Evolutionary conservation across 768 basidiomycete genomes (phyloP), one percentile per base, ranked within the genome.

Genomic region (Termitomyces bulborhizus): DNA sequence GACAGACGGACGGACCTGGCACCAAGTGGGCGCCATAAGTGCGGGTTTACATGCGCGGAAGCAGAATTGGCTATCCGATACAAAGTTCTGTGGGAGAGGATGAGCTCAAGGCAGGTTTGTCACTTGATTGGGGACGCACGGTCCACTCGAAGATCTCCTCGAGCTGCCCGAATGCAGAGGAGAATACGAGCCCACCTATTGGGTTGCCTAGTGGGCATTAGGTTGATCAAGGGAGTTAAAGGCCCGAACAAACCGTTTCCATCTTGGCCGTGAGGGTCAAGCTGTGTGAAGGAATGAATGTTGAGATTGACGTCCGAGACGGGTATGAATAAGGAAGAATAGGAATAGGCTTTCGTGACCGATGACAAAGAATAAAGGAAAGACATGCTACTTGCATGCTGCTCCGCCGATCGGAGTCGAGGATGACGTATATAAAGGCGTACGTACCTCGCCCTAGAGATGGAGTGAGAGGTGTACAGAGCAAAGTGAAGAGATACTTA

Each of bases 111-210:
- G 8, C 31, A 32, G 15, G 26, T 54, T 34, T 12, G 26, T 21
- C 15, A 48, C 15, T 16, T 37, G 45, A 47, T 31, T 7, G 29
- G 32, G 27, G 8, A 54, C 69, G 60, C 66, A 85, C 83, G 46
- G 85, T 88, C 90, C 90, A 92, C 65, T 90, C 84, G 60, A 82
- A 76, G 40, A 88, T 72, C 63, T 89, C 77, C 60, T 78, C 59
- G 3, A 81, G 59, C 46, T 72, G 69, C 21, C 81, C 84, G 68
- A 85, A 88, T n/a, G 83, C 85, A 56, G 55, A 77, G 21, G 86
- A 85, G 66, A 88, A 88, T n/a, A 91, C 83, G 42, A 88, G 75
- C 3, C 81, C 84, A 29, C 85, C 87, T 34, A 81, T 77, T 9
- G 79, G 83, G 62, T 82, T 84, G 15, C 80, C 76, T 74, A 54